Conservation (phyloP, 192 early-diverging fungal species). For the Chytriomyces sp. region DNA sequence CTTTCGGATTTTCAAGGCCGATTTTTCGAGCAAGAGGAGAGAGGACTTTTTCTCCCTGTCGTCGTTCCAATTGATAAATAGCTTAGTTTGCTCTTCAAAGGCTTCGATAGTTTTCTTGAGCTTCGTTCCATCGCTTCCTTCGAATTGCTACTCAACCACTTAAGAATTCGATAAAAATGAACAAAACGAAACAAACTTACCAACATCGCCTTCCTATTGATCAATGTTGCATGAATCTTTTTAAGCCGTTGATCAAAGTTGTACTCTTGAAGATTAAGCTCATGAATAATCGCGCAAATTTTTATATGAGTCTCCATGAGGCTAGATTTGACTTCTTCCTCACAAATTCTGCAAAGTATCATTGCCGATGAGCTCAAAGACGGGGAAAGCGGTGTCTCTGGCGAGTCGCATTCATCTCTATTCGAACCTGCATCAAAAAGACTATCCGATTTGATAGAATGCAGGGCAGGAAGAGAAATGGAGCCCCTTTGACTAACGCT, state of each 20-base stretch:
- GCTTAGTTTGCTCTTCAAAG: conserved; percentile 31
- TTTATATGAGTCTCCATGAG: conserved; percentile 79
- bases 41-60: conserved; percentile 39
- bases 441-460: too few species aligned
- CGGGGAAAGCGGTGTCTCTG: too few species aligned
- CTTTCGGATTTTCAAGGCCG: conserved; percentile 24
- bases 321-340: conserved; percentile 67
- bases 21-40: conserved; percentile 30
- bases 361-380: too few species aligned
- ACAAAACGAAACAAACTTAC: not conserved
- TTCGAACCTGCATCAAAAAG: too few species aligned
- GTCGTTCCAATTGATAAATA: conserved; percentile 27
- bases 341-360: conserved; percentile 85
- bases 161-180: conserved; percentile 12
- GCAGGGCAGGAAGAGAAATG: too few species aligned
- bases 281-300: conserved; percentile 74
- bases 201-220: conserved; percentile 48
- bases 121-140: conserved; percentile 39
- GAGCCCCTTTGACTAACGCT: too few species aligned
- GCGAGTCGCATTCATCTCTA: too few species aligned
- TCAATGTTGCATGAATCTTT: conserved; percentile 58
- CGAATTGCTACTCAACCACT: conserved; percentile 8
- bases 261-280: conserved; percentile 47
- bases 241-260: conserved; percentile 65
- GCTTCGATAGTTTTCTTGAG: conserved; percentile 36